phyloP scores from a whole-genome alignment of 441 rosid genomes.

The Jatropha multifida region DNA sequence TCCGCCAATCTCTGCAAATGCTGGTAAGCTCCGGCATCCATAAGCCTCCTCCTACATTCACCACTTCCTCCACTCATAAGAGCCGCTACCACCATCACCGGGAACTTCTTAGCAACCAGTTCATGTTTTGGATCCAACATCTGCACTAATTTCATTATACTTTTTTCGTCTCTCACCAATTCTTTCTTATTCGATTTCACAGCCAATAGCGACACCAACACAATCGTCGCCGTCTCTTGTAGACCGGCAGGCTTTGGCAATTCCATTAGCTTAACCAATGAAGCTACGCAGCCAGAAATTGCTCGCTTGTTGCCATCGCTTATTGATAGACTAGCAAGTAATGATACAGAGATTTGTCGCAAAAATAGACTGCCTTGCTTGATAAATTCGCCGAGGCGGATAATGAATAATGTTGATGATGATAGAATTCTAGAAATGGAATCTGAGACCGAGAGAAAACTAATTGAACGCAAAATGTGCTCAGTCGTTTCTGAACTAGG shows the following conservation, averaged over 20 bases:
- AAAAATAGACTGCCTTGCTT: constrained; percentile 47
- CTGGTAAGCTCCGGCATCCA: constrained; percentile 57
- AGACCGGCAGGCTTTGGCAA: constrained; percentile 73
- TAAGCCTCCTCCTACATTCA: constrained; percentile 48
- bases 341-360: constrained; percentile 58
- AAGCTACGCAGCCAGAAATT: constrained; percentile 47
- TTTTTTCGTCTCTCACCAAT: constrained; percentile 66
- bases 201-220: constrained; percentile 45
- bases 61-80: constrained; percentile 46
- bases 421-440: constrained; percentile 40
- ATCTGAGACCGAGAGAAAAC: constrained; percentile 42
- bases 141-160: constrained; percentile 58
- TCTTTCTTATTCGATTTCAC: constrained; percentile 68
- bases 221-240: constrained; percentile 61
- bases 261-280: constrained; percentile 61
- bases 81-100: constrained; percentile 54
- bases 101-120: constrained; percentile 49
- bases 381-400: constrained; percentile 58
- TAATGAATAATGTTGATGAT: constrained; percentile 55
- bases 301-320: constrained; percentile 83
- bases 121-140: constrained; percentile 72
- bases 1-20: constrained; percentile 55
- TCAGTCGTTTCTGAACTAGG: constrained; percentile 49
- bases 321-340: constrained; percentile 44
- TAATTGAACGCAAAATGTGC: constrained; percentile 47